Percentiles rank a stretch among this genome's conserved stretches.
Evolutionary conservation across 345 rosid genomes (phyloP).

Genomic region (Lumnitzera littorea): DNA sequence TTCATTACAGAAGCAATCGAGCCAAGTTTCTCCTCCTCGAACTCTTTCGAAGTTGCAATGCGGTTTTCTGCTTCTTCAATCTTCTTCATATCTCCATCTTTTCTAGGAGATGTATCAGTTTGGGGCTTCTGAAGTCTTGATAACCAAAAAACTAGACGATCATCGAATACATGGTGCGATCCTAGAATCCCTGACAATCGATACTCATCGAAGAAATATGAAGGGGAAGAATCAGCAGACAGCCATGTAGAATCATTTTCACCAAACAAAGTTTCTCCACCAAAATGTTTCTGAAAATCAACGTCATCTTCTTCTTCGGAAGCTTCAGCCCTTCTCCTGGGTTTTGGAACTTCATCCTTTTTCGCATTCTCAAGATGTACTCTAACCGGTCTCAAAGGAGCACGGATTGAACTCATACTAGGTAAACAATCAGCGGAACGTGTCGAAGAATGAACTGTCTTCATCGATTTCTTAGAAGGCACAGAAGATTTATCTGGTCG

Average conservation of each 20-base stretch:
- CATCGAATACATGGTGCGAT: not conserved
- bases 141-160: conserved; percentile 4
- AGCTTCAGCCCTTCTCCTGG: not conserved
- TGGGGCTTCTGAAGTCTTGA: not conserved
- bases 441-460: too few species aligned
- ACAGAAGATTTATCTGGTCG: too few species aligned
- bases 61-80: conserved; percentile 5
- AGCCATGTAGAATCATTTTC: conserved; percentile 6
- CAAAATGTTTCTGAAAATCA: conserved; percentile 5
- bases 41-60: not conserved
- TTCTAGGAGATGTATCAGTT: not conserved
- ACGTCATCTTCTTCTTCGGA: not conserved
- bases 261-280: not conserved
- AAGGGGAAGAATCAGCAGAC: conserved; percentile 6
- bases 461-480: too few species aligned
- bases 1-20: not conserved
- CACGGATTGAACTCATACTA: too few species aligned
- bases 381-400: too few species aligned
- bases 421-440: too few species aligned
- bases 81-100: not conserved
- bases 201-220: conserved; percentile 10
- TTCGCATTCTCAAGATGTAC: too few species aligned
- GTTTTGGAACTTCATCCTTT: too few species aligned
- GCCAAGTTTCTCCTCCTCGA: not conserved
- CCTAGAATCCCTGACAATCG: not conserved